These are phyloP conservation scores for Holtermannia corniformis DNA, from an alignment of 768 basidiomycete genomes.

Conservation along the genomic window DNA sequence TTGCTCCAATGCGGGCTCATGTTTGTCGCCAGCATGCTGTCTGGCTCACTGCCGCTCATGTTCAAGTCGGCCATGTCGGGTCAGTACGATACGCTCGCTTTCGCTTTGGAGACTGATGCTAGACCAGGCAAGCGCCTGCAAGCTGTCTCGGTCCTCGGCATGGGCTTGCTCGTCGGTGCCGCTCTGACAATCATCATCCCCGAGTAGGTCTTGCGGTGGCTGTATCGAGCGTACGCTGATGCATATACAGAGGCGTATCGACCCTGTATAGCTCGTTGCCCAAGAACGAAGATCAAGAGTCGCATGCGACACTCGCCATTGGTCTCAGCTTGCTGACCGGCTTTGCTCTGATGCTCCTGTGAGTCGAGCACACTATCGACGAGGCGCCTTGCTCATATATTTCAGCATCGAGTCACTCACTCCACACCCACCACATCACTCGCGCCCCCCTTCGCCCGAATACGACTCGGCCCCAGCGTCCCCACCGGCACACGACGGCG, in stretches of 20 bases:
- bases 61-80: constrained; percentile 46
- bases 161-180: constrained; percentile 78
- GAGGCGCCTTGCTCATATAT: not conserved
- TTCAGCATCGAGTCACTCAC: constrained; percentile 33
- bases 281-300: constrained; percentile 12
- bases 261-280: constrained; percentile 32
- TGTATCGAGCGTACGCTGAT: constrained; percentile 47
- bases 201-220: constrained; percentile 59
- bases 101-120: not conserved
- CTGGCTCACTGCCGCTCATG: constrained; percentile 66
- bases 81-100: constrained; percentile 47
- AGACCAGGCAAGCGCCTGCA: constrained; percentile 44
- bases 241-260: constrained; percentile 28
- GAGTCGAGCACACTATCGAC: constrained; percentile 35
- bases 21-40: constrained; percentile 47
- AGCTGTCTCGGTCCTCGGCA: constrained; percentile 56
- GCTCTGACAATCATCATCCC: constrained; percentile 87
- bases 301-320: constrained; percentile 27
- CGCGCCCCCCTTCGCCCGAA: constrained; percentile 15
- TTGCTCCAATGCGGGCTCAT: constrained; percentile 39
- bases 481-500: too few relatives aligned
- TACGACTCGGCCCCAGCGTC: too few relatives aligned
- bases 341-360: constrained; percentile 42
- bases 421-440: constrained; percentile 35
- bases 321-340: constrained; percentile 37